Evolutionary conservation across 2,329 filamentous ascomycete genomes (phyloP), one percentile per base, ranked within the genome.

Genomic region (Metarhizium album): DNA sequence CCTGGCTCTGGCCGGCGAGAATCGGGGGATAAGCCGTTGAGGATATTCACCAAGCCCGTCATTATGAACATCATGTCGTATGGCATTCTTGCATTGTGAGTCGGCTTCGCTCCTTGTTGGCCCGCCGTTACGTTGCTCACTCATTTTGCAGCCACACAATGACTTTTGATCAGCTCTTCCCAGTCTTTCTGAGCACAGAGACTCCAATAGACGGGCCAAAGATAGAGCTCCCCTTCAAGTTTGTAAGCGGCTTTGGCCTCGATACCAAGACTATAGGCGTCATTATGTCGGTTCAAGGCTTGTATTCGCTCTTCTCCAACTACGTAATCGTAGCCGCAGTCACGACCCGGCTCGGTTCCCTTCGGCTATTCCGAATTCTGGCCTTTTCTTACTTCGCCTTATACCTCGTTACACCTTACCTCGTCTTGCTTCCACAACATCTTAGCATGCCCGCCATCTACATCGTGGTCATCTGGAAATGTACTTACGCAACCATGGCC

Each of bases 71-170:
- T 96, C 56, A 71, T 91, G 52, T 89, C 87, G 48, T 95, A 94
- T 64, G 91, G 90, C 43, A 89, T 97, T 60, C 74, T 97, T 53
- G 91, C 91, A 56, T 96, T 95, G 90, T 95, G 78, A 80, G 89
- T 84, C 50, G 47, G 58, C 53, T 22, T 24, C 16, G 35, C 37
- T n/a, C n/a, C n/a, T 2, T 4, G 4, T 42, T 33, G n/a, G 24
- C 31, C 4, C 33, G 4, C 23, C 20, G 37, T n/a, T 29, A 29
- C 16, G 37, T 27, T 24, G 20, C 23, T 22, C 4, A 8, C 9
- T 7, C 5, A 6, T 24, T 8, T 5, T n/a, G 27, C 61, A 95
- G 90, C 71, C 91, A 97, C 70, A 96, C 91, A 13, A 96, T 98
- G 69, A 94, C 90, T 0, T 93, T 95, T 60, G 93, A 98, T 68